Percentiles rank a stretch among this genome's conserved stretches.
Conservation (phyloP, 495 filamentous ascomycete genomes). For the Penicillium arizonense region DNA sequence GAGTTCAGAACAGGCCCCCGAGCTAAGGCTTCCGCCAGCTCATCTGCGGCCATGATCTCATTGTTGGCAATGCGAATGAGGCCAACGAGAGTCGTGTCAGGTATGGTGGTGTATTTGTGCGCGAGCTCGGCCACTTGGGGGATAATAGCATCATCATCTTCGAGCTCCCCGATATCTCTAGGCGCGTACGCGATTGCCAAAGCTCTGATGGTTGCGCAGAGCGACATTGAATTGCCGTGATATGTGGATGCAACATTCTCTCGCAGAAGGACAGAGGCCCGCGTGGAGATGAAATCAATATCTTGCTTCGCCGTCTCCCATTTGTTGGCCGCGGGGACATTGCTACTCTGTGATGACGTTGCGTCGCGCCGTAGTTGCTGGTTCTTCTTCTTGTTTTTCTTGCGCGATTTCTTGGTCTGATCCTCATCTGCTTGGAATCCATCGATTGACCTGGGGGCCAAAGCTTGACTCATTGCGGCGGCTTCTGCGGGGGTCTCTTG, state of each 20-base stretch:
- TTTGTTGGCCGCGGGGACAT: conserved; percentile 33
- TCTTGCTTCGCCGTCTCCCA: conserved; percentile 58
- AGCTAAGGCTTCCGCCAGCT: conserved; percentile 55
- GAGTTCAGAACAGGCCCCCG: conserved; percentile 26
- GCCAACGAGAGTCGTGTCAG: conserved; percentile 41
- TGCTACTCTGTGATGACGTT: conserved; percentile 3
- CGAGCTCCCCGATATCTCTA: conserved; percentile 28
- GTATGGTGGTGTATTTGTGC: conserved; percentile 50
- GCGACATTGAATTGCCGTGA: conserved; percentile 58
- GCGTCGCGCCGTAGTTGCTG: conserved; percentile 10
- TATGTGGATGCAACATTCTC: conserved; percentile 59
- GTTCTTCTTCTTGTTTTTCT: conserved; percentile 17
- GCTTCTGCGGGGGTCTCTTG: conserved; percentile 2
- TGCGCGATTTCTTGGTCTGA: conserved; percentile 35
- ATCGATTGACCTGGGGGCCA: conserved; percentile 70
- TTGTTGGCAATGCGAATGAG: conserved; percentile 56
- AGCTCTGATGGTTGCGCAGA: conserved; percentile 52
- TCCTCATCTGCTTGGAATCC: conserved; percentile 60
- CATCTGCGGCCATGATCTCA: conserved; percentile 53
- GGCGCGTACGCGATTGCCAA: conserved; percentile 41
- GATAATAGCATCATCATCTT: conserved; percentile 42
- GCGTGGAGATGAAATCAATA: conserved; percentile 57
- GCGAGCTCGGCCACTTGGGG: conserved; percentile 53
- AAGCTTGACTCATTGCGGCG: conserved; percentile 35
- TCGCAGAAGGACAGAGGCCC: conserved; percentile 42